Base-by-base conservation (phyloP, 106 monocot species). In the Apostasia ramifera region DNA sequence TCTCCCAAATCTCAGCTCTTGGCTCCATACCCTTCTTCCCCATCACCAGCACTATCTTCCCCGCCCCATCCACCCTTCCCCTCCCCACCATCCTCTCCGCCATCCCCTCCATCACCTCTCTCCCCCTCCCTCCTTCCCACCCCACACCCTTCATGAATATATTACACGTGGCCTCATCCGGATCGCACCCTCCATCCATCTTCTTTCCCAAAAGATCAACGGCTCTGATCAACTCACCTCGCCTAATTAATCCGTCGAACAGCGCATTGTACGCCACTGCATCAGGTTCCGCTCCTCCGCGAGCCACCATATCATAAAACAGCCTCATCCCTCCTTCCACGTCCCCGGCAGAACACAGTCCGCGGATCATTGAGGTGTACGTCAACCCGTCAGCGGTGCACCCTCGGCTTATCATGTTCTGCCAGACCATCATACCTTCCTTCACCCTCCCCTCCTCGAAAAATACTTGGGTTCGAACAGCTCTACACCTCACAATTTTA, bases 391-490 rank as follows among this genome's bases (percentile, higher is more conserved):
- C 95, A 1, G 86, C 78, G 1, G 7, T 4, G 59, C 81, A 89
- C 1, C 86, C 84, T 49, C 70, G 74, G 44, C 43, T 67, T 12
- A 89, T 5, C 89, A 97, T 97, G 67, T 76, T 66, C 71, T 26
- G 26, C 95, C 92, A 97, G 1, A 83, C 86, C 84, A 85, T 86
- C 80, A 89, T 76, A 15, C 78, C 92, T 6, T 97, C 95, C 63
- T 77, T 81, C 66, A 97, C 57, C 68, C 71, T 86, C 56, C 95
- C 89, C 12, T 54, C 75, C 53, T 85, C 82, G 59, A 26, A 26
- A 26, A 26, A 26, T 0, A 26, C 26, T 26, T 26, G 26, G 26
- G 26, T 26, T 26, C 26, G 26, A 0, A 26, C 0, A 26, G 26
- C 26, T 26, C 26, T 0, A 0, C 26, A 26, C 26, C 0, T 26